Conservation (phyloP, 2,329 filamentous ascomycete species). For the Exophiala alcalophila region DNA sequence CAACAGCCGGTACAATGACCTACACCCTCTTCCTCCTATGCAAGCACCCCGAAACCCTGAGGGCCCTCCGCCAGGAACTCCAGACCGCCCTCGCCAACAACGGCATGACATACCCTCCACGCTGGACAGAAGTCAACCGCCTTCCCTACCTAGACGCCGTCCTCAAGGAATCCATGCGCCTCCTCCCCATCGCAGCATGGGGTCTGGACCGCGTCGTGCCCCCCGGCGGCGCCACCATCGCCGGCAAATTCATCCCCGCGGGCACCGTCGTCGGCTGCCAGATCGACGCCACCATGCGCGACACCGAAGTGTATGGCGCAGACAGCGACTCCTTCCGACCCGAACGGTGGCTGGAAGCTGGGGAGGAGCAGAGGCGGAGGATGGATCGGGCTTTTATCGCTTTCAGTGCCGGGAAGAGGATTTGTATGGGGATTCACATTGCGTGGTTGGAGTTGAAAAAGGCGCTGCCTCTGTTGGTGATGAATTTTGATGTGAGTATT, state of each 20-base stretch:
- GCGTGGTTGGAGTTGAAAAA: slow-evolving; percentile 18
- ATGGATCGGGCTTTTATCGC: slow-evolving; percentile 17
- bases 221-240: slow-evolving; percentile 48
- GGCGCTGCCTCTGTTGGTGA: slow-evolving; percentile 9
- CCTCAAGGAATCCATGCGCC: slow-evolving; percentile 48
- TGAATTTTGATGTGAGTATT: slow-evolving; percentile 12
- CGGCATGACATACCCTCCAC: slow-evolving; percentile 69
- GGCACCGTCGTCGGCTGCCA: slow-evolving; percentile 11
- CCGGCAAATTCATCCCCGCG: slow-evolving; percentile 33
- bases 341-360: slow-evolving; percentile 39
- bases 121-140: slow-evolving; percentile 52
- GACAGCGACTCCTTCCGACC: slow-evolving; percentile 22
- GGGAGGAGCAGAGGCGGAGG: slow-evolving; percentile 3
- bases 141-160: slow-evolving; percentile 47
- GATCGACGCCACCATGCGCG: neutral
- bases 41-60: slow-evolving; percentile 24
- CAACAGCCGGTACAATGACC: slow-evolving; percentile 69
- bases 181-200: slow-evolving; percentile 42
- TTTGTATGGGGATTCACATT: slow-evolving; percentile 16
- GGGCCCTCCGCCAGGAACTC: slow-evolving; percentile 31
- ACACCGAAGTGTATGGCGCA: slow-evolving; percentile 22
- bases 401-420: slow-evolving; percentile 14
- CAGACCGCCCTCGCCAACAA: slow-evolving; percentile 42
- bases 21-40: slow-evolving; percentile 38
- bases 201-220: slow-evolving; percentile 32